Evolutionary conservation across 2,329 filamentous ascomycete genomes (phyloP).

Genomic region (Xylariales sp.): DNA sequence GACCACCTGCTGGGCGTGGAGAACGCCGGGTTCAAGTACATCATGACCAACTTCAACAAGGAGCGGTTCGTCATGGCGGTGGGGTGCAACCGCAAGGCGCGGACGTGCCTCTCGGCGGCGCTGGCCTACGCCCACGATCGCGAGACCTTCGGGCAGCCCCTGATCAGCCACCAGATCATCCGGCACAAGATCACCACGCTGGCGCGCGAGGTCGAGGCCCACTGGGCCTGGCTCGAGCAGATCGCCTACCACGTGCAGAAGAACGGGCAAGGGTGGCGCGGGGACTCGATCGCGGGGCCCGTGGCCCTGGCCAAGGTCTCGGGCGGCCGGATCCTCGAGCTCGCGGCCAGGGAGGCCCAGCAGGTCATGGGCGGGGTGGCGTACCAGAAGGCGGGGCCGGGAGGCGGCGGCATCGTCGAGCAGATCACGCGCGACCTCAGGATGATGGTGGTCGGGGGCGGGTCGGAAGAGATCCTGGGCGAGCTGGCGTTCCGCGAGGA

Average conservation of each 20-base stretch:
- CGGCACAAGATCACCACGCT: slow-evolving; percentile 51
- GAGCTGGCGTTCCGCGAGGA: slow-evolving; percentile 43
- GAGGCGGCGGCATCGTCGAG: slow-evolving; percentile 39
- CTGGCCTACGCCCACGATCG: slow-evolving; percentile 43
- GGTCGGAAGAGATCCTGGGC: slow-evolving; percentile 44
- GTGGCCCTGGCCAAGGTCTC: slow-evolving; percentile 34
- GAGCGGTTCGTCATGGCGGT: slow-evolving; percentile 54
- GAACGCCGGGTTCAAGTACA: slow-evolving; percentile 43
- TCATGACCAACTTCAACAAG: slow-evolving; percentile 44
- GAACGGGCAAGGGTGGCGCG: slow-evolving; percentile 17
- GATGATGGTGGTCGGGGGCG: slow-evolving; percentile 47
- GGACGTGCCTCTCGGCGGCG: slow-evolving; percentile 47
- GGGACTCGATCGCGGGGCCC: slow-evolving; percentile 20
- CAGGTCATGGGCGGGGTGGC: slow-evolving; percentile 45
- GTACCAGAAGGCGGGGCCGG: slow-evolving; percentile 38
- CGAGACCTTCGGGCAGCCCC: slow-evolving; percentile 50
- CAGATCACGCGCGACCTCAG: slow-evolving; percentile 44
- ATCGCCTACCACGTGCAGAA: slow-evolving; percentile 48
- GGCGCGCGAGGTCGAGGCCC: slow-evolving; percentile 51
- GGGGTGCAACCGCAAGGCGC: slow-evolving; percentile 49
- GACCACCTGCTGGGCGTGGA: slow-evolving; percentile 49
- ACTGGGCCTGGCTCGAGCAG: slow-evolving; percentile 55
- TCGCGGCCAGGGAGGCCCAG: slow-evolving; percentile 42
- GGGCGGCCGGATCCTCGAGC: slow-evolving; percentile 39
- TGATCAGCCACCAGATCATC: slow-evolving; percentile 53